phyloP scores from a whole-genome alignment of 1,139 yeast species.

The Pichia sp. region DNA sequence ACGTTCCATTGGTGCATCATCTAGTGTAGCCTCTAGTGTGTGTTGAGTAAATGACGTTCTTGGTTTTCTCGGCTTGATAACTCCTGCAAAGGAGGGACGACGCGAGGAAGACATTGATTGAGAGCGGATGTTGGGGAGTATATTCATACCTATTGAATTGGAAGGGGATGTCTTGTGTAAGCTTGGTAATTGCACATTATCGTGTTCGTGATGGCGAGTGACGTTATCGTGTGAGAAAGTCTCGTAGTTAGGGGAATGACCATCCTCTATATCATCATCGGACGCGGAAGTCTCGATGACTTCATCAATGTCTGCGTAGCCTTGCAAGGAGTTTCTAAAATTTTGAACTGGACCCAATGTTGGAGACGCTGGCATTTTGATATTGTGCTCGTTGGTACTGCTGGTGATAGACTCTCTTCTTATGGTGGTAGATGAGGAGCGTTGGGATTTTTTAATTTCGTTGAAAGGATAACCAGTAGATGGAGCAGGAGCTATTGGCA shows the following conservation, averaged over 20 bases:
- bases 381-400: conserved; percentile 38
- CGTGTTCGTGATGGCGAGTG: background rate
- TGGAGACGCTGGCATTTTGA: conserved; percentile 37
- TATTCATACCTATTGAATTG: conserved; percentile 5
- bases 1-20: conserved; percentile 26
- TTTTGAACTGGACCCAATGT: conserved; percentile 22
- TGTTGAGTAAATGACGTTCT: conserved; percentile 27
- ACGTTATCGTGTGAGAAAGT: conserved; percentile 23
- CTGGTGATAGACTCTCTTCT: conserved; percentile 54
- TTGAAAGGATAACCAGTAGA: background rate
- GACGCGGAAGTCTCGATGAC: conserved; percentile 32
- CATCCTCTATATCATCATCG: conserved; percentile 26
- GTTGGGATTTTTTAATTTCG: no score
- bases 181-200: background rate
- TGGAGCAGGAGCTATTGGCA: background rate
- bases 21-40: conserved; percentile 26
- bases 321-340: conserved; percentile 21
- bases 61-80: conserved; percentile 27
- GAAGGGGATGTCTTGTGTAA: background rate
- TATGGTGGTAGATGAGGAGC: conserved; percentile 25
- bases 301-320: conserved; percentile 25
- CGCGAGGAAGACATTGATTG: conserved; percentile 21
- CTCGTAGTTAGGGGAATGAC: no score
- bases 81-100: conserved; percentile 28
- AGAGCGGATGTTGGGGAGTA: conserved; percentile 15